Base-by-base conservation (phyloP, 495 filamentous ascomycete species). In the Coniosporium apollinis region DNA sequence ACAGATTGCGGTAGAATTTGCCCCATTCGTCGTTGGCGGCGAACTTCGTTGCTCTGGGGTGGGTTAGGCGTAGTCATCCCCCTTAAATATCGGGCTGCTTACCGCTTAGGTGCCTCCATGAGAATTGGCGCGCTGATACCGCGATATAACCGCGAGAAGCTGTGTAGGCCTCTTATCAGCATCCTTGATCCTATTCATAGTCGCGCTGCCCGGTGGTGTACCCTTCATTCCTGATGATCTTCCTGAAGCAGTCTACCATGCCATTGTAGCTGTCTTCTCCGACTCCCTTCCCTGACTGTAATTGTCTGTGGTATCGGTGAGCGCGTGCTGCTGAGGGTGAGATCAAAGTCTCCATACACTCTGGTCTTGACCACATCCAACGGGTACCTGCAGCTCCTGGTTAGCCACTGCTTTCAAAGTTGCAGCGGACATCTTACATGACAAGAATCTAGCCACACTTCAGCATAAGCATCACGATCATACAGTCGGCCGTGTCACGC, bases 1-100 rank as follows among this genome's bases (percentile, higher is more conserved):
- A 96, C 25, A 74, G 50, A 36, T 72, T 73, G 37, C 79, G 79
- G 66, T 89, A 97, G 59, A 92, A 71, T 55, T 76, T 71, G 43
- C 89, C 89, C 89, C 89, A 97, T 56, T 84, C 77, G 55, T 97
- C 91, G 59, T 97, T 97, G 54, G 89, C 91, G 33, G 89, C 87
- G 61, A 97, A 96, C 58, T 97, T 97, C 60, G 81, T 94, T 6
- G 89, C 89, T 55, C 89, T 69, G 39, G 29, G 24, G 5, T 6
- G 30, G 5, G 8, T 19, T 28, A 21, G 20, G 11, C 15, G n/a
- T n/a, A n/a, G n/a, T n/a, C n/a, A n/a, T n/a, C n/a, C n/a, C n/a
- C n/a, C n/a, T n/a, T n/a, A n/a, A n/a, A n/a, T n/a, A n/a, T n/a
- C 13, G 22, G 13, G 19, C 24, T 18, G 25, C 19, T 30, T 43